A percentile compares a stretch with the other conserved stretches of the same genome.
Evolutionary conservation across 2,329 filamentous ascomycete genomes (phyloP).

Genomic region (Claviceps sp.): DNA sequence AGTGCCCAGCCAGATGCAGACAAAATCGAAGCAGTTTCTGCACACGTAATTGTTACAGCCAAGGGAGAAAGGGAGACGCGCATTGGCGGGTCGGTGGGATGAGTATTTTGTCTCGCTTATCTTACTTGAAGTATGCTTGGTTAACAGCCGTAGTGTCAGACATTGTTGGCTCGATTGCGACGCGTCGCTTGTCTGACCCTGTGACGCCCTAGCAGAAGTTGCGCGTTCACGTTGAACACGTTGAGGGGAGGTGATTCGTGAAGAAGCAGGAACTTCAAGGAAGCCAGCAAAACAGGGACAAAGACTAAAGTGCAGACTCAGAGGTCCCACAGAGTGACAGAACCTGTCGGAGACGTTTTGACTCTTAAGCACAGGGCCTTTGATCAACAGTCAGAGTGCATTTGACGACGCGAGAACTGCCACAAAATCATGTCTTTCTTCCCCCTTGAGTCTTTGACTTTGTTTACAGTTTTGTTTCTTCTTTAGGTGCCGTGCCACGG

Average conservation of each 20-base stretch:
- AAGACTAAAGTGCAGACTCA: not conserved
- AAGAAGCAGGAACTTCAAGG: not conserved
- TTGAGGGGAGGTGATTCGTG: too few species aligned
- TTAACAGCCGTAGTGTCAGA: conserved; percentile 21
- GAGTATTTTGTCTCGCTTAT: not conserved
- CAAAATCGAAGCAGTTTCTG: too few species aligned
- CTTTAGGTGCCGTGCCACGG: too few species aligned
- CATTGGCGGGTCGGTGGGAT: too few species aligned
- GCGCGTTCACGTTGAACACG: too few species aligned
- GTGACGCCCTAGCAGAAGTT: not conserved
- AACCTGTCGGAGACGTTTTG: too few species aligned
- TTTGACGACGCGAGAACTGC: too few species aligned
- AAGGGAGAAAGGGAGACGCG: too few species aligned
- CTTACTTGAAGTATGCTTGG: conserved; percentile 31
- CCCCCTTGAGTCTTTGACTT: not conserved
- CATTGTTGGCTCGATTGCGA: conserved; percentile 14
- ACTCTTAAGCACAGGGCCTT: too few species aligned
- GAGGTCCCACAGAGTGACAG: not conserved
- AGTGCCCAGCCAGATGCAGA: too few species aligned
- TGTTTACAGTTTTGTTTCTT: not conserved
- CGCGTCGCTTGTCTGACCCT: not conserved
- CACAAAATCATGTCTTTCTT: not conserved
- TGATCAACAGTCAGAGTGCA: too few species aligned
- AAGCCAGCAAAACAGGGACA: not conserved
- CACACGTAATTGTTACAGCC: too few species aligned